Percentiles rank a stretch among this genome's conserved stretches.
phyloP scores from a whole-genome alignment of 1,284 basidiomycete genomes.

The Ustilago nuda region DNA sequence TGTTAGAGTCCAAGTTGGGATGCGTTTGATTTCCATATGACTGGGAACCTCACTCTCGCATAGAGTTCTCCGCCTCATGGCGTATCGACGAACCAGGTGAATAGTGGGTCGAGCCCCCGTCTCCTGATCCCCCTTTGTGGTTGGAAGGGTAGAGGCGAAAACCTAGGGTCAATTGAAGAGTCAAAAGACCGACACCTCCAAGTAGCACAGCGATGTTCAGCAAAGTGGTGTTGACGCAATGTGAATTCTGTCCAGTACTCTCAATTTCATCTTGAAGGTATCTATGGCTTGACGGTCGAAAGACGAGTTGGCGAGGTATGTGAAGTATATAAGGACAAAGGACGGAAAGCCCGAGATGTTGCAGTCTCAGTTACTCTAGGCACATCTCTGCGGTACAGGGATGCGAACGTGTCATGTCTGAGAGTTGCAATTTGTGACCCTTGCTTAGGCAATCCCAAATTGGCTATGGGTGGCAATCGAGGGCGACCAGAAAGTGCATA shows the following conservation, averaged over 20 bases:
- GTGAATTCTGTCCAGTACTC: neutral
- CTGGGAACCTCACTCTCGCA: constrained; percentile 5
- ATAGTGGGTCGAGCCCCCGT: constrained; percentile 1
- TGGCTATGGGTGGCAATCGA: constrained; percentile 22
- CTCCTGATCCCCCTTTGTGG: neutral
- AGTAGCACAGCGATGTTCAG: neutral
- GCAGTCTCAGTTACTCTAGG: neutral
- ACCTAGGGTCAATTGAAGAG: no score
- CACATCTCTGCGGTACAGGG: constrained; percentile 23
- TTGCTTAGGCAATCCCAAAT: constrained; percentile 27
- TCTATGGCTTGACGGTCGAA: constrained; percentile 9
- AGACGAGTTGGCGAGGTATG: constrained; percentile 11
- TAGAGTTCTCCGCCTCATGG: neutral
- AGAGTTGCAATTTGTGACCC: constrained; percentile 2
- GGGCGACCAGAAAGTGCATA: constrained; percentile 8
- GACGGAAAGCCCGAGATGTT: constrained; percentile 21
- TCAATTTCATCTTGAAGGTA: neutral
- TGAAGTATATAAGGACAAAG: constrained; percentile 35
- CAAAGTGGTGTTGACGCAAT: neutral
- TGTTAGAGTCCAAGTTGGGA: constrained; percentile 1
- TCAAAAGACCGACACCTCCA: no score
- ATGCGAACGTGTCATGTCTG: constrained; percentile 20
- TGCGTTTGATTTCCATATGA: constrained; percentile 2
- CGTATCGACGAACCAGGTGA: neutral
- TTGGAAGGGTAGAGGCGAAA: no score